Evolutionary conservation across 495 filamentous ascomycete species (phyloP), one percentile per base, ranked within the genome.

Genomic region (Xylaria acuta): DNA sequence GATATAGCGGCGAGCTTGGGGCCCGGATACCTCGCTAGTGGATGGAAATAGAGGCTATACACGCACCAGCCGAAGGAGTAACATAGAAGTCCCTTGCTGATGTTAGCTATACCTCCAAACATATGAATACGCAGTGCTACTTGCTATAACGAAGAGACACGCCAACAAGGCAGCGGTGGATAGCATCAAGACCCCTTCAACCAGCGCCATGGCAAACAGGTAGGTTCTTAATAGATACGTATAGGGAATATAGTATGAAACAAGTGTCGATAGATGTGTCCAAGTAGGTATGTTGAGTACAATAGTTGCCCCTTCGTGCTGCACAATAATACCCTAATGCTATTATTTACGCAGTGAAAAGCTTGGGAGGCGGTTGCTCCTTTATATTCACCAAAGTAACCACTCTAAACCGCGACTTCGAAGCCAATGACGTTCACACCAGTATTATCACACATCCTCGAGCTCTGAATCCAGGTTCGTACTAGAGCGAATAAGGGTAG

Each of bases 21-120:
- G 5, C 83, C 84, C 1, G 83, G 84, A 65, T 83, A 82, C 64
- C 80, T 80, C 9, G 81, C 72, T 1, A 82, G 70, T 0, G 84
- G 83, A 58, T 84, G 82, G 53, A 84, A 78, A 40, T 73, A 81
- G 25, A 84, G 14, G 22, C 70, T 77, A 47, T 85, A 83, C 4
- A 80, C 56, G 38, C 67, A 72, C 70, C 77, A 74, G 43, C 68
- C 62, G 25, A 76, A 1, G 59, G 69, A 51, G 64, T 77, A 75
- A 20, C 12, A 41, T 5, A 62, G 5, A 9, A 62, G 56, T 14
- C 67, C 67, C 67, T 69, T 12, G 1, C 11, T 7, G 11, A 62
- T 32, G 30, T 69, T 49, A 69, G 40, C 41, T 59, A 49, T 22
- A 27, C 1, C 18, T 16, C 12, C 11, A 30, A 43, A 22, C 25